Evolutionary conservation across 495 filamentous ascomycete genomes (phyloP), one percentile per base, ranked within the genome.

Genomic region (Staphylotrichum longicolle): DNA sequence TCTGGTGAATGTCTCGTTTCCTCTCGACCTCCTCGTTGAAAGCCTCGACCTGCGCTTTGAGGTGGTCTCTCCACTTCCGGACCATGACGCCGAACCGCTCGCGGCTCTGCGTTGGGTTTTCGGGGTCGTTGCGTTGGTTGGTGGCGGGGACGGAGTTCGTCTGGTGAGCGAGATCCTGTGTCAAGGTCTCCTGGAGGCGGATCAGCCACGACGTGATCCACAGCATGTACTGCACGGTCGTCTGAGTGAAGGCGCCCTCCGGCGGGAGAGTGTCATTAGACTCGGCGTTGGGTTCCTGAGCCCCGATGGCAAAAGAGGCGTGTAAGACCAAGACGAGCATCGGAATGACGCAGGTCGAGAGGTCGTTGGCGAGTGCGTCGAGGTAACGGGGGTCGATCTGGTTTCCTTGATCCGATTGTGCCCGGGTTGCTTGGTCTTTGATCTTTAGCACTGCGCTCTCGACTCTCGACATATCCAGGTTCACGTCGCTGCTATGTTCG

Each of bases 261-360:
- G 20, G 14, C 0, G 48, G 12, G 15, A 53, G 27, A 3, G 34
- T 1, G 10, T 27, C n/a, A 3, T 2, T 5, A 3, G 46, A 34
- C 20, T 54, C 50, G n/a, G 56, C 27, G 11, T 65, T 41, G 20
- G 57, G 20, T 10, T 59, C 41, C 2, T n/a, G 7, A 5, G 48
- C 50, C 14, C 67, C 67, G 0, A 66, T 47, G 15, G 35, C 58
- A 11, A 63, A 66, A 14, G 53, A 8, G 12, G 11, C 42, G 50
- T 45, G 59, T 20, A 67, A 15, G 7, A 46, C 8, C 5, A 54
- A 32, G 12, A 64, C 58, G 9, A 67, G 44, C 51, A 61, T 62
- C 3, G 65, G 65, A n/a, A 64, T 64, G 5, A 58, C 8, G 20
- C 30, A 62, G 3, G 9, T 15, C 7, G n/a, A 34, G 46, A 61